Base-by-base conservation (phyloP, 495 filamentous ascomycete species). In the Penicillium dipodomyicola region DNA sequence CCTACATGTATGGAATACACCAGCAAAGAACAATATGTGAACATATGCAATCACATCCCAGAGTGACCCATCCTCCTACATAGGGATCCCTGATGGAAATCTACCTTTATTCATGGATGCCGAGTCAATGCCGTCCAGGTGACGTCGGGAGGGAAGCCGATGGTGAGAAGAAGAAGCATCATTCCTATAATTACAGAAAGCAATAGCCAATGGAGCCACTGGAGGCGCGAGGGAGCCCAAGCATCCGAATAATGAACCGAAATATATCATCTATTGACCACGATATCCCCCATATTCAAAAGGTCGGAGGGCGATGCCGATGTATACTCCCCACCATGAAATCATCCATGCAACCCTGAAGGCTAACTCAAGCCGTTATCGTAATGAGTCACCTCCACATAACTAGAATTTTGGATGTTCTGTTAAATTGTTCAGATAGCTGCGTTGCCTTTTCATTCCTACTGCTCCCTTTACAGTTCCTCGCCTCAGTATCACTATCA, bases 271-370 rank as follows among this genome's bases (percentile, higher is more conserved):
- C 14, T n/a, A 14, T 14, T 9, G 33, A 15, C 33, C 30, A 33
- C 3, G 29, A 10, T 11, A 33, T 33, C 30, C 30, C 1, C 11
- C 30, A n/a, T 37, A 5, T 37, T 37, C 10, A 37, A 33, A 33
- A 52, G 15, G 4, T 52, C 49, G 49, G 49, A 52, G 30, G 14
- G n/a, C n/a, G 9, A 29, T 52, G 10, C 49, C 49, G 49, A 52
- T 40, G 14, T 52, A 52, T 42, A 42, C 29, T 30, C 33, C 33
- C 49, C 39, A 32, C 49, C 37, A 42, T 52, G 37, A 52, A 52
- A 42, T 52, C 49, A 43, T 30, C 27, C 27, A 29, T 29, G 27
- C 1, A 25, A 0, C 0, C 23, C 3, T 14, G 5, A 2, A 11
- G 19, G 32, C 39, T 52, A 52, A 43, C n/a, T 27, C 39, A 43